A percentile compares a stretch with the other conserved stretches of the same genome.
Conservation (phyloP, 352 stramenopile genomes). For the Globisporangium megalacanthum region DNA sequence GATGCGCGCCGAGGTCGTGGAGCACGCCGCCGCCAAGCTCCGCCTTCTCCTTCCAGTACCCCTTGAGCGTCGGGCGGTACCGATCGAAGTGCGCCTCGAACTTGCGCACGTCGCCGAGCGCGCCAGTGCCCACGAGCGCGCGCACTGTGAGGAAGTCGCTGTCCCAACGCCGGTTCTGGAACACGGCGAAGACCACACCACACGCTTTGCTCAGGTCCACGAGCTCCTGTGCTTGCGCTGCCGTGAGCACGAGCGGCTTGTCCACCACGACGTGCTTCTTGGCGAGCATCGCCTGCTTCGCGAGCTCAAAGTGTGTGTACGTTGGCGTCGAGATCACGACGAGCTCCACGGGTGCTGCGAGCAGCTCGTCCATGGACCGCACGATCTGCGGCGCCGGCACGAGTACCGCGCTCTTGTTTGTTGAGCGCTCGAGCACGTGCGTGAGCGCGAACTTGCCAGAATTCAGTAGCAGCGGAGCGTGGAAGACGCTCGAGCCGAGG, state of each 20-base stretch:
- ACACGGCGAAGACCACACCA: conserved; percentile 62
- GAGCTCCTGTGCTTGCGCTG: conserved; percentile 45
- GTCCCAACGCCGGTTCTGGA: conserved; percentile 76
- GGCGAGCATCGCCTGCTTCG: conserved; percentile 56
- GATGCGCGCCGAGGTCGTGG: conserved; percentile 65
- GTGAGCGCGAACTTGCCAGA: conserved; percentile 58
- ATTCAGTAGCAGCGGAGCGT: conserved; percentile 61
- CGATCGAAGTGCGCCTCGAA: conserved; percentile 67
- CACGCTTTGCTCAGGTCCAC: conserved; percentile 36
- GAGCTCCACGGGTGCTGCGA: conserved; percentile 50
- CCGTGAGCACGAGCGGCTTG: conserved; percentile 65
- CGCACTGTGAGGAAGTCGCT: conserved; percentile 68
- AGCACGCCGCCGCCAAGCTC: conserved; percentile 50
- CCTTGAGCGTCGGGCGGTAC: conserved; percentile 62
- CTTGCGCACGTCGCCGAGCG: conserved; percentile 45
- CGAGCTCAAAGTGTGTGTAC: conserved; percentile 68
- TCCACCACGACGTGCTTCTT: conserved; percentile 77
- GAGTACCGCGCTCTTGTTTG: conserved; percentile 48
- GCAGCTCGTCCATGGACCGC: conserved; percentile 64
- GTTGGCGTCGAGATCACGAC: conserved; percentile 75
- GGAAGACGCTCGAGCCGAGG: conserved; percentile 66
- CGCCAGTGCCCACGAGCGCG: conserved; percentile 34
- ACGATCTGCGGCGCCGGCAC: conserved; percentile 47
- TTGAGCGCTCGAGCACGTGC: conserved; percentile 72
- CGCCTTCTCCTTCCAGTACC: conserved; percentile 75